phyloP scores from a whole-genome alignment of 768 basidiomycete genomes.

The Pleurotus tuber-regium region DNA sequence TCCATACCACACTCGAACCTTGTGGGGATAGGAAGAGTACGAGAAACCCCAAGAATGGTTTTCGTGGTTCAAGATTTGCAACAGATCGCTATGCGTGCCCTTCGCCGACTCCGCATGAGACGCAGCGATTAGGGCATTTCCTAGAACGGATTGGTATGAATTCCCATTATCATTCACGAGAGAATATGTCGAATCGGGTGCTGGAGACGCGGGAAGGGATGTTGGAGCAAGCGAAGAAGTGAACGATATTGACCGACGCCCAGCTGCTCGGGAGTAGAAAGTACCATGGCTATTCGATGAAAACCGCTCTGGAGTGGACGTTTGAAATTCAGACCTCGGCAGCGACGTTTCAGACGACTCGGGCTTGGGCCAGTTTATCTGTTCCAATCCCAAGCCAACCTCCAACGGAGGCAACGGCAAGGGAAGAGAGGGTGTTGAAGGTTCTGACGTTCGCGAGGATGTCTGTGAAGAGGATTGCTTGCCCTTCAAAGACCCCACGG shows the following conservation, averaged over 20 bases:
- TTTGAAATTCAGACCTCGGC: constrained; percentile 18
- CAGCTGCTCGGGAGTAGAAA: constrained; percentile 42
- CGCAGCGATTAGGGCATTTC: constrained; percentile 87
- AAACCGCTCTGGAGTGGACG: constrained; percentile 34
- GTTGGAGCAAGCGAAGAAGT: constrained; percentile 34
- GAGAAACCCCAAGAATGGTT: constrained; percentile 89
- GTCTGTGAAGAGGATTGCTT: constrained; percentile 37
- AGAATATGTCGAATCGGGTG: constrained; percentile 40
- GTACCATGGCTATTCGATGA: constrained; percentile 25
- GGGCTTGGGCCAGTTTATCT: constrained; percentile 49
- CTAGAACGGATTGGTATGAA: constrained; percentile 69
- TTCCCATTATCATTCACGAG: constrained; percentile 31
- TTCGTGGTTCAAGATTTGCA: constrained; percentile 90
- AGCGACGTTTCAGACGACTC: constrained; percentile 22
- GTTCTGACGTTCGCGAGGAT: constrained; percentile 33
- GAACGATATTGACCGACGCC: constrained; percentile 77
- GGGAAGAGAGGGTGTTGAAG: constrained; percentile 52
- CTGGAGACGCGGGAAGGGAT: constrained; percentile 44
- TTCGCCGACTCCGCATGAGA: constrained; percentile 93
- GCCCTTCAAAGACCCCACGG: constrained; percentile 78
- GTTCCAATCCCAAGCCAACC: constrained; percentile 52
- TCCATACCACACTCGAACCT: constrained; percentile 88
- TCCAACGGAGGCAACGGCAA: constrained; percentile 46
- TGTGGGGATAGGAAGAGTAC: constrained; percentile 75
- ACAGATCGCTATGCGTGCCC: constrained; percentile 86